Conservation (phyloP, 805 yeast species). For the Barnettozyma californica region DNA sequence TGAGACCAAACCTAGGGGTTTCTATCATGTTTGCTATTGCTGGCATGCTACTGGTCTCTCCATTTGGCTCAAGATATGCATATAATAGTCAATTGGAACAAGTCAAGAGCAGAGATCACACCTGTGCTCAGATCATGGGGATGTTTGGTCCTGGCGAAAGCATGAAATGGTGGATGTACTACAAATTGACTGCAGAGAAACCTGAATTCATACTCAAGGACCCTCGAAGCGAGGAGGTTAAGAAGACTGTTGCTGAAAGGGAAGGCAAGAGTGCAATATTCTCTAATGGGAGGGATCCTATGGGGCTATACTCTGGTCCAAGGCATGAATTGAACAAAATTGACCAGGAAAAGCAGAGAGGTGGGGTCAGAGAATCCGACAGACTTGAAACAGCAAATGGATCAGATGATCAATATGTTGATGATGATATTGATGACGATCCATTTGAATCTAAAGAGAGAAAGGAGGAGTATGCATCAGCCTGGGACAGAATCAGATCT, state of each 20-base stretch:
- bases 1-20: slow-evolving; percentile 34
- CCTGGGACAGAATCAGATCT: slow-evolving; percentile 35
- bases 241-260: slow-evolving; percentile 13
- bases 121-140: slow-evolving; percentile 27
- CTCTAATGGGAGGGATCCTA: slow-evolving; percentile 31
- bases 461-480: slow-evolving; percentile 19
- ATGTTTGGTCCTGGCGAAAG: slow-evolving; percentile 30
- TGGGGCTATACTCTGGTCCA: slow-evolving; percentile 34
- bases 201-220: slow-evolving; percentile 50
- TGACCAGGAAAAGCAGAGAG: slow-evolving; percentile 2
- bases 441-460: slow-evolving; percentile 16
- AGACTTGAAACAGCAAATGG: not conserved
- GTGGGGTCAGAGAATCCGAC: not conserved
- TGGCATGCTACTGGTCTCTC: slow-evolving; percentile 32
- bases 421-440: slow-evolving; percentile 17
- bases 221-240: slow-evolving; percentile 40
- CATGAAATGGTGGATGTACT: slow-evolving; percentile 47
- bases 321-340: slow-evolving; percentile 19
- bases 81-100: slow-evolving; percentile 30
- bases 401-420: not conserved
- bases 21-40: slow-evolving; percentile 38
- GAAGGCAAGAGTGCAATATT: slow-evolving; percentile 21
- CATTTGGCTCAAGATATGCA: slow-evolving; percentile 27
- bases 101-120: slow-evolving; percentile 27
- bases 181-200: slow-evolving; percentile 43